phyloP scores from a whole-genome alignment of 2,329 filamentous ascomycete species.

The Trichoderma arundinaceum region DNA sequence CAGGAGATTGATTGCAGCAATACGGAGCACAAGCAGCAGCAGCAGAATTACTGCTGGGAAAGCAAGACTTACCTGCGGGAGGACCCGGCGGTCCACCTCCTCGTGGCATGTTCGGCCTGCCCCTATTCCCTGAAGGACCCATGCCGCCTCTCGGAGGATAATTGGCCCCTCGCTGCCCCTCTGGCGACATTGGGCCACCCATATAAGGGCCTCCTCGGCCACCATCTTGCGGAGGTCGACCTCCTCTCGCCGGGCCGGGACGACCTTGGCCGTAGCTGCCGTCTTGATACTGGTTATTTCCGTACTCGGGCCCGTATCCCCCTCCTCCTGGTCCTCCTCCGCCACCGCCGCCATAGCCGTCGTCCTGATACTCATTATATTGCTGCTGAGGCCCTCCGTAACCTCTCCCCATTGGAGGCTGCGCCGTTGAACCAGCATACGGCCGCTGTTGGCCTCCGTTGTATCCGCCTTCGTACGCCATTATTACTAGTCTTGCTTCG shows the following conservation, averaged over 20 bases:
- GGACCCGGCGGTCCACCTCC: slow-evolving; percentile 51
- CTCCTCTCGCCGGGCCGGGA: slow-evolving; percentile 50
- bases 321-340: slow-evolving; percentile 28
- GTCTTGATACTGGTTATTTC: slow-evolving; percentile 49
- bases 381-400: slow-evolving; percentile 36
- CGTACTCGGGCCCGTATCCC: slow-evolving; percentile 47
- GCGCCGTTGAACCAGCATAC: slow-evolving; percentile 55
- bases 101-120: slow-evolving; percentile 40
- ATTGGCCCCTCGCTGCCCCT: slow-evolving; percentile 45
- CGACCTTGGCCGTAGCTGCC: slow-evolving; percentile 53
- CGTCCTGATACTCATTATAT: slow-evolving; percentile 51
- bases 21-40: too few species aligned
- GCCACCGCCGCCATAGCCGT: slow-evolving; percentile 50
- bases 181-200: slow-evolving; percentile 40
- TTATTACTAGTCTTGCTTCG: slow-evolving; percentile 37
- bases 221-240: slow-evolving; percentile 49
- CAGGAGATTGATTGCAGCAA: too few species aligned
- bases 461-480: slow-evolving; percentile 60
- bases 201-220: slow-evolving; percentile 50
- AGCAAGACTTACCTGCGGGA: slow-evolving; percentile 46
- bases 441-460: slow-evolving; percentile 51
- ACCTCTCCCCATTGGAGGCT: slow-evolving; percentile 49
- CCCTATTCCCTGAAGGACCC: slow-evolving; percentile 38
- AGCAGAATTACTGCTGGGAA: too few species aligned
- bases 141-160: slow-evolving; percentile 48